Evolutionary conservation across 768 basidiomycete genomes (phyloP), one percentile per base, ranked within the genome.

Genomic region (Ramaria sp.): DNA sequence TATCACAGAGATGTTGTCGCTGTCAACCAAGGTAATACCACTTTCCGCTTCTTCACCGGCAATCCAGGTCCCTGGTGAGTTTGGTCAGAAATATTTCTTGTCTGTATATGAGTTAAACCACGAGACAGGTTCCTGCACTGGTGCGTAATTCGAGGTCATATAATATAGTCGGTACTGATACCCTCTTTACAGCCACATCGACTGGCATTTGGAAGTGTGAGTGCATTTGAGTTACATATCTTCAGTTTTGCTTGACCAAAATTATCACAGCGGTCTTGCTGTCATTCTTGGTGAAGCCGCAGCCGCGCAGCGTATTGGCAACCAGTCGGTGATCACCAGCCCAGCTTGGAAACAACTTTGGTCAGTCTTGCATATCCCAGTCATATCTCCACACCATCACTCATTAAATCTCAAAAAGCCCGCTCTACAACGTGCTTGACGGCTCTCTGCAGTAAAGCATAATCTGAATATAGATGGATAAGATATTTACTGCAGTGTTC

Each of bases 51-150:
- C 61, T 64, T 61, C 1, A 78, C 77, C 2, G 71, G 78, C 47
- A 78, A 78, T 55, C 62, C 76, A 34, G 78, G 78, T 1, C 75
- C 76, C 2, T 79, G 76, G 5, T 78, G 75, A 75, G 32, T 34
- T 16, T 41, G 4, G 20, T 27, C 8, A 12, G 38, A 50, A n/a
- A n/a, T 18, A n/a, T 34, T 39, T 32, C 15, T 6, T 12, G 8
- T 12, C 50, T 7, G 16, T 3, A 20, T 18, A 30, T 36, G 15
- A 32, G 28, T 18, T 34, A 22, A 38, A 24, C 25, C 18, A 49
- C 61, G 61, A 25, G 63, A 61, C 16, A 62, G 63, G 63, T 63
- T 65, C 59, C 54, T 65, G 45, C 64, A 65, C 49, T 78, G 44
- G 48, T 49, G 28, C 8, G 48, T 49, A 24, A 24, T 22, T 25